Evolutionary conservation across 305 asterid species (phyloP), one percentile per base, ranked within the genome.

Genomic region (Coffea humblotiana): DNA sequence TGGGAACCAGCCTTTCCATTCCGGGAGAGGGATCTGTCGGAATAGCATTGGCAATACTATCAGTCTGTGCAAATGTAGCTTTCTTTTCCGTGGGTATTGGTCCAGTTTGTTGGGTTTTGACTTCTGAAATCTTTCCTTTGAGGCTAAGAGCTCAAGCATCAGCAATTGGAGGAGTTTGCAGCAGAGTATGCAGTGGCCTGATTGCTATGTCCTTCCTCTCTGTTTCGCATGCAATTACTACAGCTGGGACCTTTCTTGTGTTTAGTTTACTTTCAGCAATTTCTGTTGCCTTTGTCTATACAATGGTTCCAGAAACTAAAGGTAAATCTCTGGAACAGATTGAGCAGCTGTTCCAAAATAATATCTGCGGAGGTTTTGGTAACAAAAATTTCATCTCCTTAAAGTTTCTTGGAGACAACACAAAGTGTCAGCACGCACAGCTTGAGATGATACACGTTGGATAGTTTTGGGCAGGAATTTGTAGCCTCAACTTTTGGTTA

Each of bases 321-420:
- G 99, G 98, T 8, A 95, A 93, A 71, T 93, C 99, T 10, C 81
- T 95, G 12, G 99, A 95, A 87, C 92, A 95, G 91, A 95, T 95
- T 23, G 98, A 92, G 76, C 58, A 15, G 58, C 13, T 52, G 58
- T 52, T 52, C 64, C 64, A 19, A 58, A 21, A 58, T 18, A 56
- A 21, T 4, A 56, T 18, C n/a, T 18, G 63, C 21, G 18, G 25
- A 56, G 63, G 63, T 18, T 56, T 56, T 56, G 63, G 63, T 56
- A 56, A 6, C 18, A 56, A 18, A 56, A 56, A 56, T 1, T 56
- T 56, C 25, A 18, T 56, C 2, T 18, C 25, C 63, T 18, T 6
- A 56, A 56, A 56, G 63, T 56, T 56, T 56, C 63, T 19, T 56
- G 63, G 63, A 1, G 63, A 56, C 63, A 56, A 56, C 25, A 19